Evolutionary conservation across 345 rosid species (phyloP).

Genomic region (Balakata baccata): DNA sequence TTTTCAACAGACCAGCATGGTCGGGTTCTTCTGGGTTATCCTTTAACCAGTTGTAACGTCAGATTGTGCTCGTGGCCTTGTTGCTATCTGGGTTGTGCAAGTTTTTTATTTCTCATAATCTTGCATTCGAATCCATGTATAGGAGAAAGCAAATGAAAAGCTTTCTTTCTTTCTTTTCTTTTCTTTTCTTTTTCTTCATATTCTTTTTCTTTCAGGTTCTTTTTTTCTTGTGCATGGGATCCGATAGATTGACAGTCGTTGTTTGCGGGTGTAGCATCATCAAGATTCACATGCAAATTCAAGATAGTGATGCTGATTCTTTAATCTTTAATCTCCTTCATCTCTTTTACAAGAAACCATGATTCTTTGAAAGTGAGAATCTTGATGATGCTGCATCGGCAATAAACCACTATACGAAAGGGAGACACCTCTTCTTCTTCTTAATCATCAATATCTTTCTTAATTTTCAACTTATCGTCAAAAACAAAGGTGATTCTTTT

Average conservation of each 20-base stretch:
- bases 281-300: conserved; percentile 87
- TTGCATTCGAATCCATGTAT: neutral
- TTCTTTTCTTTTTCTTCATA: neutral
- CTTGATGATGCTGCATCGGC: conserved; percentile 99
- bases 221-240: neutral
- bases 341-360: conserved; percentile 1
- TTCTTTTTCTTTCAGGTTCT: too few relatives aligned
- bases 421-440: too few relatives aligned
- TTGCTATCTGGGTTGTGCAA: neutral
- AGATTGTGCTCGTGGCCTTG: conserved; percentile 19
- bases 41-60: conserved; percentile 28
- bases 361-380: conserved; percentile 64
- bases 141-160: neutral
- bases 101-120: neutral
- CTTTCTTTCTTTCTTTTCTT: too few relatives aligned
- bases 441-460: too few relatives aligned
- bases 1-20: neutral
- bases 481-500: neutral
- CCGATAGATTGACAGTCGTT: conserved; percentile 47
- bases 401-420: conserved; percentile 47
- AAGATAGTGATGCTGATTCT: conserved; percentile 11
- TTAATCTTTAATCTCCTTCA: too few relatives aligned
- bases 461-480: too few relatives aligned
- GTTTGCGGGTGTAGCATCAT: conserved; percentile 84
- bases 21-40: conserved; percentile 22